Evolutionary conservation across 1,284 basidiomycete genomes (phyloP).

Genomic region (Ganoderma meredithae): DNA sequence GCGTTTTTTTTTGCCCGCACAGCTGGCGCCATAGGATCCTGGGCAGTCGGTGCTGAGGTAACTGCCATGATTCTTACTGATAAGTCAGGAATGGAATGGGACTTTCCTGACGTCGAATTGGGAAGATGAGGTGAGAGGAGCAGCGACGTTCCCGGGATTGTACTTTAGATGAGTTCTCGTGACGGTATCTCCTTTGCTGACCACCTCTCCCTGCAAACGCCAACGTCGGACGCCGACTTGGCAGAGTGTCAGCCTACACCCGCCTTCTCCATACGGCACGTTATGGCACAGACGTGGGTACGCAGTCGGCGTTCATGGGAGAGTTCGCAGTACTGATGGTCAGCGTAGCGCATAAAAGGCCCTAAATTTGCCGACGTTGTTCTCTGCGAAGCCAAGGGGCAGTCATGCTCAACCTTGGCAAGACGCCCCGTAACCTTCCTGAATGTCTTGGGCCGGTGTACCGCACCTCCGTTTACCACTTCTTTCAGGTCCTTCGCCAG

Average conservation of each 20-base stretch:
- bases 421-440: neutral
- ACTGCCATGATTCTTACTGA: neutral
- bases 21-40: neutral
- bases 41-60: neutral
- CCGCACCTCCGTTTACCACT: neutral
- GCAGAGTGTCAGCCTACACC: neutral
- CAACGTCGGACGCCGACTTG: constrained; percentile 7
- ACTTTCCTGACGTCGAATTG: neutral
- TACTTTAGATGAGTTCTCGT: neutral
- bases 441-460: neutral
- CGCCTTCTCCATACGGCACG: neutral
- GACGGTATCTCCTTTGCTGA: constrained; percentile 1
- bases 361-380: neutral
- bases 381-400: constrained; percentile 5
- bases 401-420: neutral
- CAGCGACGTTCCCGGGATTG: neutral
- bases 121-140: neutral
- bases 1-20: neutral
- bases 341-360: constrained; percentile 1
- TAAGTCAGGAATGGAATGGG: neutral
- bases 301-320: constrained; percentile 6
- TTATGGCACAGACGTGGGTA: constrained; percentile 9
- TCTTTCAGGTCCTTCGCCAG: constrained; percentile 1
- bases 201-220: constrained; percentile 6
- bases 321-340: constrained; percentile 5